phyloP scores from a whole-genome alignment of 768 basidiomycete species.

The Leccinum aurantiacum region DNA sequence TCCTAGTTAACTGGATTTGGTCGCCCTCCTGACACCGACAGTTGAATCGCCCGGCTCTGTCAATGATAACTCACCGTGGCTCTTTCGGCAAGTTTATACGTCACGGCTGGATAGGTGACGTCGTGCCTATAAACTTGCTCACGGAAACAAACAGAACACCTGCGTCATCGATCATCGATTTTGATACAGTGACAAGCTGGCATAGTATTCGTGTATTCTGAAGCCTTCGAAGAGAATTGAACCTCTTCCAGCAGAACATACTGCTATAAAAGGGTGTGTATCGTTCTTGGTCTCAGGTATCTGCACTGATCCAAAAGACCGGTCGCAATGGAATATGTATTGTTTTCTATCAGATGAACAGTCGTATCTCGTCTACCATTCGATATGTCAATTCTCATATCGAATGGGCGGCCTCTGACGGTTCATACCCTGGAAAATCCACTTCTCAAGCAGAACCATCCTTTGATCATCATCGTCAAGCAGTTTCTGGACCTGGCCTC shows the following conservation, averaged over 20 bases:
- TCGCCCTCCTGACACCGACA: not conserved
- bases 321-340: too few relatives aligned
- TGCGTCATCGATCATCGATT: not conserved
- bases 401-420: too few relatives aligned
- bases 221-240: not conserved
- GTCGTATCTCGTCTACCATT: not conserved
- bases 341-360: not conserved
- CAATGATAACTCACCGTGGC: not conserved
- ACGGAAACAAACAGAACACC: not conserved
- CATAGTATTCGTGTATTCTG: not conserved
- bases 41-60: not conserved
- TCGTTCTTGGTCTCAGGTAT: not conserved
- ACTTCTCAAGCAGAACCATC: too few relatives aligned
- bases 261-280: not conserved
- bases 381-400: not conserved
- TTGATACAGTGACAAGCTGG: not conserved
- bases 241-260: not conserved
- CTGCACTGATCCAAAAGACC: not conserved
- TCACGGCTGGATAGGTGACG: too few relatives aligned
- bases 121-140: not conserved
- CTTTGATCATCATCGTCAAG: not conserved
- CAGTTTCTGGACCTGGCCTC: not conserved
- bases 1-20: too few relatives aligned
- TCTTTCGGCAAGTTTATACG: not conserved
- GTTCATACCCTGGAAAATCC: too few relatives aligned